Evolutionary conservation across 1,284 basidiomycete genomes (phyloP).

Genomic region (Leccinum subfulvum): DNA sequence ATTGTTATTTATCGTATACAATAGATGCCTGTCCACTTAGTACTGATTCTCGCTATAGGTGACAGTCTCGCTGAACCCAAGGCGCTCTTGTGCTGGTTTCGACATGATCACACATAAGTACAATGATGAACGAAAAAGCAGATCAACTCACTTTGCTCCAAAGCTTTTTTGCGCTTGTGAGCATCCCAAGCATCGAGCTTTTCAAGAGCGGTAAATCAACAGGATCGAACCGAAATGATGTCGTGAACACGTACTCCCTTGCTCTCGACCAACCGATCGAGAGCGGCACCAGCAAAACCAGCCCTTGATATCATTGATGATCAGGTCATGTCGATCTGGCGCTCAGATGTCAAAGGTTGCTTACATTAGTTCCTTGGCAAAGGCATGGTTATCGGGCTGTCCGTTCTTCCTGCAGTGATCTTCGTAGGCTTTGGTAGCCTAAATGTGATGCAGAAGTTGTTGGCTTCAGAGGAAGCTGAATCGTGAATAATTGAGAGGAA

Average conservation of each 20-base stretch:
- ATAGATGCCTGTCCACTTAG: neutral
- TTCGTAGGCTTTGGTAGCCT: constrained; percentile 1
- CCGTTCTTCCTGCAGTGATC: neutral
- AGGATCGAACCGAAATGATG: neutral
- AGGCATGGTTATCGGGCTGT: neutral
- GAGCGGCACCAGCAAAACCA: neutral
- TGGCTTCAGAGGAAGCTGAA: neutral
- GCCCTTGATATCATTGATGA: neutral
- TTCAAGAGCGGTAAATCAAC: neutral
- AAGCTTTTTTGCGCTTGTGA: neutral
- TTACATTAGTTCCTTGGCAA: neutral
- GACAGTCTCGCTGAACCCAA: neutral
- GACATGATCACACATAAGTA: neutral
- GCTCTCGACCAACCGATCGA: neutral
- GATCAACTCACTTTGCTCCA: neutral
- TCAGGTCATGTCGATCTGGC: neutral
- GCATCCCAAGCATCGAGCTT: neutral
- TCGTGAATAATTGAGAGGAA: neutral
- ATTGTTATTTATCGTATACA: neutral
- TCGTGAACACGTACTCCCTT: neutral
- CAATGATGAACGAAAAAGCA: neutral
- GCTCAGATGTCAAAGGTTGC: neutral
- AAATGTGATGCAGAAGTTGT: neutral
- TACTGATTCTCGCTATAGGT: neutral
- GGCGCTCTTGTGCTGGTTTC: neutral